Conservation (phyloP, 176 grass and related monocot species). For the Zea luxurians region DNA sequence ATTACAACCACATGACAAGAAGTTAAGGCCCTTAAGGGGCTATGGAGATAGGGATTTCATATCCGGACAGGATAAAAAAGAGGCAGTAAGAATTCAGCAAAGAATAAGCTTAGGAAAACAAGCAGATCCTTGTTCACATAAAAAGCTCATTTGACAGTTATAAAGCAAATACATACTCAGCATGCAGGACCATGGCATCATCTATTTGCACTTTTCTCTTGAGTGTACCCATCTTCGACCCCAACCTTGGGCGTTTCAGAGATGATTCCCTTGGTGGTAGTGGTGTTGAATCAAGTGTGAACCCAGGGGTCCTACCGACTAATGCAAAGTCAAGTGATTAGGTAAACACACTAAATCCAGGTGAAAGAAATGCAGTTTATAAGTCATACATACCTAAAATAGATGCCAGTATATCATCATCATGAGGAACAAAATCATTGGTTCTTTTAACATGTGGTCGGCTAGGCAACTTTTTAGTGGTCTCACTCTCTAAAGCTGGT, state of each 20-base stretch:
- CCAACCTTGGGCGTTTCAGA: slow-evolving; percentile 74
- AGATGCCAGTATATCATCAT: slow-evolving; percentile 88
- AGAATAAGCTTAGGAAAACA: slow-evolving; percentile 21
- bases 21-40: not conserved
- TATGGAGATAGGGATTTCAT: not conserved
- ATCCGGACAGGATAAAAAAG: slow-evolving; percentile 2
- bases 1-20: slow-evolving; percentile 3
- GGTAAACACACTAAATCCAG: slow-evolving; percentile 34
- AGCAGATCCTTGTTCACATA: slow-evolving; percentile 23
- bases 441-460: slow-evolving; percentile 58
- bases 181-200: slow-evolving; percentile 94
- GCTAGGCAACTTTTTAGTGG: slow-evolving; percentile 65
- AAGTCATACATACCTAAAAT: slow-evolving; percentile 70
- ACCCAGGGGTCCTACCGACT: slow-evolving; percentile 83
- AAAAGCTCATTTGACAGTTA: slow-evolving; percentile 8
- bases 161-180: slow-evolving; percentile 75
- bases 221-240: slow-evolving; percentile 42
- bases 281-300: slow-evolving; percentile 66
- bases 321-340: slow-evolving; percentile 47
- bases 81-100: not conserved
- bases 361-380: slow-evolving; percentile 25
- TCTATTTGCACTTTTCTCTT: slow-evolving; percentile 92
- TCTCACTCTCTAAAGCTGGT: slow-evolving; percentile 58
- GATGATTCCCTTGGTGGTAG: slow-evolving; percentile 51
- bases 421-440: slow-evolving; percentile 59